Evolutionary conservation across 2,329 filamentous ascomycete genomes (phyloP).

Genomic region (Balansia obtecta): DNA sequence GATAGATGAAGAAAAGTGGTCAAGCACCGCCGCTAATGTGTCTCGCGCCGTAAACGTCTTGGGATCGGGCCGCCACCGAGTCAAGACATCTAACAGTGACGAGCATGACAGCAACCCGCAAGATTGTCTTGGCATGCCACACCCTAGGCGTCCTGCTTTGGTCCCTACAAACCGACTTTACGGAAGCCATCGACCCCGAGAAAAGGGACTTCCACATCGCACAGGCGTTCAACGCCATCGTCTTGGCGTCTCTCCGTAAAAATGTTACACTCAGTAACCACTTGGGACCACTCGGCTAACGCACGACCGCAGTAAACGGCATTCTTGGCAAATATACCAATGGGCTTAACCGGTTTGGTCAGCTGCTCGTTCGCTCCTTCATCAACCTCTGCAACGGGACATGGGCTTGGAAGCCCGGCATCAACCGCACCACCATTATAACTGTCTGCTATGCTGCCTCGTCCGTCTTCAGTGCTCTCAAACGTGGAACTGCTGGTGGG

Average conservation of each 20-base stretch:
- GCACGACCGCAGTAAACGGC: conserved; percentile 57
- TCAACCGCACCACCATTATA: conserved; percentile 3
- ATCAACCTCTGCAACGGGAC: not conserved
- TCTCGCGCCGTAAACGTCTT: not conserved
- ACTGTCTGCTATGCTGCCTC: not conserved
- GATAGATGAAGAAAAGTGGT: not conserved
- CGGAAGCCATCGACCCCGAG: conserved; percentile 31
- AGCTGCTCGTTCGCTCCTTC: conserved; percentile 18
- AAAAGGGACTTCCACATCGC: conserved; percentile 48
- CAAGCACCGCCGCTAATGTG: not conserved
- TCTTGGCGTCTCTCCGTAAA: conserved; percentile 66
- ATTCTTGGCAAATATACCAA: conserved; percentile 30
- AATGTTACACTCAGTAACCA: conserved; percentile 68
- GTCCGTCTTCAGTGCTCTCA: not conserved
- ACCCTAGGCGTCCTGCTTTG: not conserved
- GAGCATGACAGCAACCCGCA: not conserved
- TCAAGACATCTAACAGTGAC: not conserved
- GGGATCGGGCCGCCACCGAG: not conserved
- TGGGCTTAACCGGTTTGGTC: conserved; percentile 33
- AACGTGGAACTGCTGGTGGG: conserved; percentile 2
- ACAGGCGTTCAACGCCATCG: conserved; percentile 56
- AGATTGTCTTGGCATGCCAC: not conserved
- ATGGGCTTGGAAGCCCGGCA: not conserved
- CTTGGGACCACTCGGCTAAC: conserved; percentile 64
- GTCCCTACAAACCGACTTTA: not conserved